A percentile compares a stretch with the other conserved stretches of the same genome.
Evolutionary conservation across 2,329 filamentous ascomycete species (phyloP).

Genomic region (Aspergillus uvarum): DNA sequence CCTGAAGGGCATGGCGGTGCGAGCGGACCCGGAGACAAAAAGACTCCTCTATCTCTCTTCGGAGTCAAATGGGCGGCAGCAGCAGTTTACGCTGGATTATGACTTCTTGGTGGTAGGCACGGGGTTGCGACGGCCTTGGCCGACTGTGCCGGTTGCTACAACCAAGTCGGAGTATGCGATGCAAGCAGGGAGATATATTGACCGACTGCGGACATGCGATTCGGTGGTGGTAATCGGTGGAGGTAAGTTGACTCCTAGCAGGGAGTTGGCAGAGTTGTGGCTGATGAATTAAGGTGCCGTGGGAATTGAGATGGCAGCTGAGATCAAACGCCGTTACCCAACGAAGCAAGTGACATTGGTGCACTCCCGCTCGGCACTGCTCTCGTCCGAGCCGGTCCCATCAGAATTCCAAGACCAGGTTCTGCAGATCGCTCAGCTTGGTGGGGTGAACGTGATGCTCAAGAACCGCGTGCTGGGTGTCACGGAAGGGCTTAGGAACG

Average conservation of each 20-base stretch:
- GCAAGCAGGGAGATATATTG: neutral
- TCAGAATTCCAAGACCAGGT: constrained; percentile 65
- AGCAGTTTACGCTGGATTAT: neutral
- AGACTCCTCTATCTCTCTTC: neutral
- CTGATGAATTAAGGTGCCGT: constrained; percentile 60
- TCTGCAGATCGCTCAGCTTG: constrained; percentile 52
- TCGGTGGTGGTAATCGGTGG: constrained; percentile 57
- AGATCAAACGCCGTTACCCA: constrained; percentile 65
- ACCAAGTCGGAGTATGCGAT: constrained; percentile 57
- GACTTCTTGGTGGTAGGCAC: constrained; percentile 71
- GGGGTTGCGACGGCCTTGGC: constrained; percentile 66
- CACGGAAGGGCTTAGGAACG: neutral
- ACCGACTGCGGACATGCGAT: neutral
- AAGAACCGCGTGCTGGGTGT: constrained; percentile 55
- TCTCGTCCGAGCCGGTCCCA: constrained; percentile 69
- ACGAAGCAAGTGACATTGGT: constrained; percentile 66
- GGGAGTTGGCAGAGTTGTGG: constrained; percentile 20
- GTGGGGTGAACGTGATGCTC: neutral
- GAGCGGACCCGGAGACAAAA: neutral
- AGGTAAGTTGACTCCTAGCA: constrained; percentile 52
- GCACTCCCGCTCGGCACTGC: constrained; percentile 66
- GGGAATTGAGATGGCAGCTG: constrained; percentile 74
- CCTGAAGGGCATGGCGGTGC: neutral
- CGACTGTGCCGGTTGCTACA: constrained; percentile 66
- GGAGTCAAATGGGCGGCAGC: neutral